Evolutionary conservation across 352 stramenopile genomes (phyloP).

Genomic region (Phytophthora pluvialis): DNA sequence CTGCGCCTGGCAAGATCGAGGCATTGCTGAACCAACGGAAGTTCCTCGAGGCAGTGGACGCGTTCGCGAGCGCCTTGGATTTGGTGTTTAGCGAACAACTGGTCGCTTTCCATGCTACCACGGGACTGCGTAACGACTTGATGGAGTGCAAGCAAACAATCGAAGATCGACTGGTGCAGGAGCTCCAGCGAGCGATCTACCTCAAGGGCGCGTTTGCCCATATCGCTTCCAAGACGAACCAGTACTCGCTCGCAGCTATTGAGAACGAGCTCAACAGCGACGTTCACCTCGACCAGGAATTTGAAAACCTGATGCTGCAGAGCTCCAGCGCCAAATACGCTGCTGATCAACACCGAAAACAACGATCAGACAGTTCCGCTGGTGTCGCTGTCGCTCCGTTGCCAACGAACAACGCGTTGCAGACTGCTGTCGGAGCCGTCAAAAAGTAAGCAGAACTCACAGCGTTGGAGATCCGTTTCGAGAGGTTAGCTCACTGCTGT

Average conservation of each 20-base stretch:
- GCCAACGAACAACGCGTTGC: conserved; percentile 47
- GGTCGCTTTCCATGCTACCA: conserved; percentile 80
- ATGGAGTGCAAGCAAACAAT: conserved; percentile 90
- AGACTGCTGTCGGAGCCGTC: conserved; percentile 61
- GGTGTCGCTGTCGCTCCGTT: conserved; percentile 11
- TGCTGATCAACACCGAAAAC: conserved; percentile 3
- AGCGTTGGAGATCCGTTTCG: neutral
- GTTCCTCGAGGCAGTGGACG: conserved; percentile 70
- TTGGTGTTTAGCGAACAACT: conserved; percentile 84
- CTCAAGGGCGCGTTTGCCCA: conserved; percentile 71
- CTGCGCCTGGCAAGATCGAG: conserved; percentile 71
- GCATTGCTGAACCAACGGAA: conserved; percentile 57
- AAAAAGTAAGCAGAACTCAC: conserved; percentile 56
- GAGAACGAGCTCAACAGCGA: conserved; percentile 76
- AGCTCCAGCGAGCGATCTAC: conserved; percentile 77
- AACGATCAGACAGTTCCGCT: neutral
- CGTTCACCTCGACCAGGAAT: conserved; percentile 63
- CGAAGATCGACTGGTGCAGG: conserved; percentile 76
- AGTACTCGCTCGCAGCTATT: conserved; percentile 73
- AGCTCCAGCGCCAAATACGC: conserved; percentile 21
- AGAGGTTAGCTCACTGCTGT: neutral
- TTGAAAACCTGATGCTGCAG: conserved; percentile 59
- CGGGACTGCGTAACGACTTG: conserved; percentile 71
- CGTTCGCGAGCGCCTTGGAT: conserved; percentile 78
- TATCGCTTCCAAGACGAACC: conserved; percentile 62